phyloP scores from a whole-genome alignment of 305 asterid genomes.

The Solanum hybrid region DNA sequence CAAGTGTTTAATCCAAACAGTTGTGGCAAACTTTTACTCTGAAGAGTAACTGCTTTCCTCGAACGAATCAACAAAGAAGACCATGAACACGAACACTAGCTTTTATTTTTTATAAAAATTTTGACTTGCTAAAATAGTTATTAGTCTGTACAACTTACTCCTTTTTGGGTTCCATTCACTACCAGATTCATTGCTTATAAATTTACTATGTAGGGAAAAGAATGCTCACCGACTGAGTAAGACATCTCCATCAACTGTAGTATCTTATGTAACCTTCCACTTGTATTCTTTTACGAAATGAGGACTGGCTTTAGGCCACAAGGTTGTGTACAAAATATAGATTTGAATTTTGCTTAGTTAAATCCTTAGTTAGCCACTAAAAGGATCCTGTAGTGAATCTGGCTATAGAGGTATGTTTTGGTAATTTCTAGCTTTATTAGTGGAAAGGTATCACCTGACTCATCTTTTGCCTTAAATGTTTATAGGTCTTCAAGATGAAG shows the following conservation, averaged over 20 bases:
- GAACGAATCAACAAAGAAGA: neutral
- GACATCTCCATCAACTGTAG: neutral
- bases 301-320: neutral
- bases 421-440: neutral
- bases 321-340: neutral
- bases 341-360: neutral
- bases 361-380: neutral
- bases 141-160: neutral
- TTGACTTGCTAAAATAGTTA: neutral
- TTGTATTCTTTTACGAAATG: neutral
- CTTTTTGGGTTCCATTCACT: neutral
- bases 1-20: neutral
- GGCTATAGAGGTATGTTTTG: neutral
- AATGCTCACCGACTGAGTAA: neutral
- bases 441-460: neutral
- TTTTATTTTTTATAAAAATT: neutral
- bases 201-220: neutral
- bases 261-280: constrained; percentile 1
- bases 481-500: constrained; percentile 14
- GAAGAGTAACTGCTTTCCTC: neutral
- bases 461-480: neutral
- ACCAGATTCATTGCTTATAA: neutral
- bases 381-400: neutral
- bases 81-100: neutral
- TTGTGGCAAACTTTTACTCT: neutral